Conservation (phyloP, 2,329 filamentous ascomycete species). For the Fusarium goolgardi region DNA sequence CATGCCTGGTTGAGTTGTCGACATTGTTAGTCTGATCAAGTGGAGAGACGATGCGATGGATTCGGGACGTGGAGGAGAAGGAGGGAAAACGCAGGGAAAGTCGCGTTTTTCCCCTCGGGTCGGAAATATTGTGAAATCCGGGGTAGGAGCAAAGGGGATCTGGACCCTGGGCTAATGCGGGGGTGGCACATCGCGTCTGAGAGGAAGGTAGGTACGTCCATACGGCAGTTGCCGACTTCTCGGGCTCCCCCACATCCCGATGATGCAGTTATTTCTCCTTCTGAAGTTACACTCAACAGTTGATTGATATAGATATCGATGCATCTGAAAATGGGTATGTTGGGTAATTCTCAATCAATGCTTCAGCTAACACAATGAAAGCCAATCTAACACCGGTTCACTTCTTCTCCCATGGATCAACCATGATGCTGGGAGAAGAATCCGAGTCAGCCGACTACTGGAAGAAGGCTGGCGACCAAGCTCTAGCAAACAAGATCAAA, state of each 20-base stretch:
- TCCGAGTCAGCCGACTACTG: conserved; percentile 37
- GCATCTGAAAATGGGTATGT: conserved; percentile 7
- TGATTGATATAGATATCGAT: conserved; percentile 10
- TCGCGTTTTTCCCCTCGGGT: conserved; percentile 21
- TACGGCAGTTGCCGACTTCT: not conserved
- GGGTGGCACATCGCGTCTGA: not conserved
- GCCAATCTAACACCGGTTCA: conserved; percentile 36
- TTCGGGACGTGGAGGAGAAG: conserved; percentile 30
- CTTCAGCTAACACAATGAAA: conserved; percentile 7
- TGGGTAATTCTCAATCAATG: too few relatives aligned
- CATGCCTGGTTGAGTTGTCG: conserved; percentile 33
- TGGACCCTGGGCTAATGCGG: conserved; percentile 5
- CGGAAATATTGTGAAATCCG: conserved; percentile 13
- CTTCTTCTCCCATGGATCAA: conserved; percentile 44
- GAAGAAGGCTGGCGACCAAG: conserved; percentile 42
- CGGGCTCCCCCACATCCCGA: conserved; percentile 24
- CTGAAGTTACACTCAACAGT: too few relatives aligned
- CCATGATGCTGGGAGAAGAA: conserved; percentile 45
- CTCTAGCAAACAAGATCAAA: conserved; percentile 36
- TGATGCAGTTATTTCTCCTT: too few relatives aligned
- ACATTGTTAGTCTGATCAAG: conserved; percentile 11
- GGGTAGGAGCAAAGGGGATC: not conserved
- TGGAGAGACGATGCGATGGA: conserved; percentile 11
- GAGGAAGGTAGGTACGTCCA: not conserved
- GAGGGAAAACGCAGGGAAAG: conserved; percentile 11